Base-by-base conservation (phyloP, 208 protist species). In the Porcisia hertigi region DNA sequence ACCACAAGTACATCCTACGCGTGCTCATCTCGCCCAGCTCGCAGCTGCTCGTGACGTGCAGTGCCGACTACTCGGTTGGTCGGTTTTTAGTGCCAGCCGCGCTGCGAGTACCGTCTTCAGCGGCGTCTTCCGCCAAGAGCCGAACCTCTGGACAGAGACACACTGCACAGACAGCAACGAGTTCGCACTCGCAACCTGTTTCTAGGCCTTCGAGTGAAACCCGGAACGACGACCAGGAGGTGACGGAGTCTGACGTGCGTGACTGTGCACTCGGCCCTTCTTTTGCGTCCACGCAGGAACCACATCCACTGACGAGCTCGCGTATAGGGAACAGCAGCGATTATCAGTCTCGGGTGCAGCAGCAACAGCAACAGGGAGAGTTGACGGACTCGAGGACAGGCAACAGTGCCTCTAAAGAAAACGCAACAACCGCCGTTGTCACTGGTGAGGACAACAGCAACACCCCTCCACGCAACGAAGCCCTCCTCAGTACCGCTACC, bases 1-100 rank as follows among this genome's bases (percentile, higher is more conserved):
- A 97, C 73, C 92, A 95, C 85, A 97, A 97, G 81, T 97, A 97
- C 83, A 94, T 97, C 58, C 83, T 97, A 20, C 90, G 90, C 39
- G 89, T 94, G 30, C 79, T 87, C n/a, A 94, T 97, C 34, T 89
- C 89, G 1, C 90, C 88, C 25, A 88, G 88, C 69, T 71, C 73
- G 25, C 79, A 91, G 70, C 65, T 94, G 20, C 75, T 97, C 23
- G 79, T 93, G 30, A 97, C 92, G 18, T 97, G 90, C 79, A 89
- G 90, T 59, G 92, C 90, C 20, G 92, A 97, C 64, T 95, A 97
- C 88, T 93, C 90, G 7, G 73, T 97, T 14, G 92, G 92, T 9
- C 83, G 90, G 36, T 95, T 88, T 77, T 2, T 84, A 20, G 75
- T 97, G 39, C 92, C 92, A 14, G n/a, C 59, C 1, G 69, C 81